Evolutionary conservation across 805 yeast genomes (phyloP).

Genomic region (Yamadazyma akitaensis): DNA sequence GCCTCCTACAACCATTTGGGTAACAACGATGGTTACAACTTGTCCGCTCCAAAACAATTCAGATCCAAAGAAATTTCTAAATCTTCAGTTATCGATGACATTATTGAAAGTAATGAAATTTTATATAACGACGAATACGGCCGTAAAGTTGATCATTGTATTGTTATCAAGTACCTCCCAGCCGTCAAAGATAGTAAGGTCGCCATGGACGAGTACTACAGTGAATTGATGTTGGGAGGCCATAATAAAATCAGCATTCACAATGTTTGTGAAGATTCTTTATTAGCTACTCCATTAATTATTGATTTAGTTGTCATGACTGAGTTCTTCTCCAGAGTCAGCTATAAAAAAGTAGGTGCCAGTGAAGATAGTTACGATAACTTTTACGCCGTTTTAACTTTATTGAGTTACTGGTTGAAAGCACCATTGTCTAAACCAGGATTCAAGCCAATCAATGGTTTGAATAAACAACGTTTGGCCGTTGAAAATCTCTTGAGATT

Average conservation of each 20-base stretch:
- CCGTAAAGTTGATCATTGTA: conserved; percentile 82
- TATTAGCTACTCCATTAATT: conserved; percentile 91
- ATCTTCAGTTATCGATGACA: conserved; percentile 90
- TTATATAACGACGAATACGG: conserved; percentile 80
- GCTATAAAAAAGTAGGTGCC: conserved; percentile 57
- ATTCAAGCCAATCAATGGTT: conserved; percentile 83
- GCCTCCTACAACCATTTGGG: conserved; percentile 97
- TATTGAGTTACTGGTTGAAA: conserved; percentile 92
- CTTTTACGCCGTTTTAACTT: conserved; percentile 81
- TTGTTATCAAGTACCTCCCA: conserved; percentile 88
- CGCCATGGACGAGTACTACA: conserved; percentile 97
- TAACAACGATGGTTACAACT: conserved; percentile 91
- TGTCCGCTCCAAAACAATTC: conserved; percentile 89
- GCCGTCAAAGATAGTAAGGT: conserved; percentile 97
- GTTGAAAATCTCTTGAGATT: conserved; percentile 87
- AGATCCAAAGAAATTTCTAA: conserved; percentile 94
- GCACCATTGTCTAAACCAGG: conserved; percentile 95
- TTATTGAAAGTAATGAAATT: conserved; percentile 81
- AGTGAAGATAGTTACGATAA: conserved; percentile 46
- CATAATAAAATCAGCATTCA: conserved; percentile 92
- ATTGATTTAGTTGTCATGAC: conserved; percentile 87
- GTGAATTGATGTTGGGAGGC: conserved; percentile 96
- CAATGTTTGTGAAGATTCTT: conserved; percentile 94
- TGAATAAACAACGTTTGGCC: conserved; percentile 92
- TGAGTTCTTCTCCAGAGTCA: conserved; percentile 84